Base-by-base conservation (phyloP, 345 rosid species). In the Microthlaspi erraticum region DNA sequence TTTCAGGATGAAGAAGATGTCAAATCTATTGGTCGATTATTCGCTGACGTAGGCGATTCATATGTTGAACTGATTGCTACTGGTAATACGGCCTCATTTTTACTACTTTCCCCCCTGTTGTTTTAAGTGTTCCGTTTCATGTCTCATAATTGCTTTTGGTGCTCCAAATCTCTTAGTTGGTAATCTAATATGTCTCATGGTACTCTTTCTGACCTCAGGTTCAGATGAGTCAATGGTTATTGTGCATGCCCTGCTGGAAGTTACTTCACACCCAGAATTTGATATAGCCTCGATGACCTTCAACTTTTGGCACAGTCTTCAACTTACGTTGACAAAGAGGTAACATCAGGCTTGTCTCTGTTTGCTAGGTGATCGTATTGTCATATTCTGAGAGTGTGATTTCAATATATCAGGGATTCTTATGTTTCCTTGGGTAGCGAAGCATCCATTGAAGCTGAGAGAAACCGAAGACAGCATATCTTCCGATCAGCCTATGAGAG, bases 271-370 rank as follows among this genome's bases (percentile, higher is more conserved):
- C 77, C 93, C 93, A 76, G 97, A 94, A 81, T 89, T 83, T 83
- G 91, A 92, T 78, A 88, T 94, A 82, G 96, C 99, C 78, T 94
- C 97, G 10, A 94, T 94, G 99, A 94, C 99, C 19, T 94, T 92
- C 76, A 94, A 94, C 75, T 94, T 92, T 83, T 94, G 99, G 99
- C 99, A 94, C 73, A 89, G 84, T 87, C 98, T 94, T 84, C 99
- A 94, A 79, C 82, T 83, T 72, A 73, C 81, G 58, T 81, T 94
- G 88, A 89, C 88, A 50, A 86, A 78, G 80, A 88, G 97, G 99
- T 91, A 75, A 66, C 37, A 11, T 44, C 44, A 66, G 62, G 38
- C 54, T 79, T 49, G 66, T 37, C 49, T 36, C 51, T 36, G 42
- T 50, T 67, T 56, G 7, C 29, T 63, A 37, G 61, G 52, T 68